phyloP scores from a whole-genome alignment of 2,329 filamentous ascomycete genomes.

The Ophiostoma fasciatum region DNA sequence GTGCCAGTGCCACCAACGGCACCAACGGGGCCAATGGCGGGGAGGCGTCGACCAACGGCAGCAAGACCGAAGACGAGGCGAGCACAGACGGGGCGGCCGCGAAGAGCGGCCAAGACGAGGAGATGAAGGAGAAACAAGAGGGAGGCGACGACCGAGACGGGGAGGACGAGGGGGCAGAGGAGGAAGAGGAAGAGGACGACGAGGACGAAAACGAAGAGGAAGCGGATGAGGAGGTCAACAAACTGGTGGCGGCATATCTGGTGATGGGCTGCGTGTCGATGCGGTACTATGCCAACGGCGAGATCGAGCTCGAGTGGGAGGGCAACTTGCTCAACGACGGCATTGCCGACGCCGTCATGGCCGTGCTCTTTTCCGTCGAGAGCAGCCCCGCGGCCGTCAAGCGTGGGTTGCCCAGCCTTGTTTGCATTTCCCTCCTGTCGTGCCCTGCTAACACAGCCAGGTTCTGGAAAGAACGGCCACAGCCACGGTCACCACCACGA shows the following conservation, averaged over 20 bases:
- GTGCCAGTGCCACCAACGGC: constrained; percentile 17
- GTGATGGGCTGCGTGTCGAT: constrained; percentile 88
- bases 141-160: too few species aligned
- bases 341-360: constrained; percentile 94
- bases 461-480: constrained; percentile 38
- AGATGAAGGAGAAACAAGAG: constrained; percentile 4
- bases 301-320: constrained; percentile 91
- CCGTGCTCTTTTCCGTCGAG: constrained; percentile 81
- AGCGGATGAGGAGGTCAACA: constrained; percentile 48
- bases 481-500: constrained; percentile 30
- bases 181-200: constrained; percentile 29
- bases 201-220: constrained; percentile 22
- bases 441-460: constrained; percentile 22
- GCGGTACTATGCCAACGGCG: constrained; percentile 59
- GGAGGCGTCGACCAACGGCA: constrained; percentile 6
- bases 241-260: constrained; percentile 43
- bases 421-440: not conserved
- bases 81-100: too few species aligned
- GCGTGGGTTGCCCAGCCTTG: constrained; percentile 35
- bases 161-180: constrained; percentile 25
- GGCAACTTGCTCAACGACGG: constrained; percentile 96
- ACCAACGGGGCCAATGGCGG: constrained; percentile 20
- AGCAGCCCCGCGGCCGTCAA: constrained; percentile 90
- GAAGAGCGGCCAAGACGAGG: not conserved
- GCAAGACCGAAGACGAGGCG: constrained; percentile 17